phyloP scores from a whole-genome alignment of 1,284 basidiomycete genomes.

The Polyporus tsugae region DNA sequence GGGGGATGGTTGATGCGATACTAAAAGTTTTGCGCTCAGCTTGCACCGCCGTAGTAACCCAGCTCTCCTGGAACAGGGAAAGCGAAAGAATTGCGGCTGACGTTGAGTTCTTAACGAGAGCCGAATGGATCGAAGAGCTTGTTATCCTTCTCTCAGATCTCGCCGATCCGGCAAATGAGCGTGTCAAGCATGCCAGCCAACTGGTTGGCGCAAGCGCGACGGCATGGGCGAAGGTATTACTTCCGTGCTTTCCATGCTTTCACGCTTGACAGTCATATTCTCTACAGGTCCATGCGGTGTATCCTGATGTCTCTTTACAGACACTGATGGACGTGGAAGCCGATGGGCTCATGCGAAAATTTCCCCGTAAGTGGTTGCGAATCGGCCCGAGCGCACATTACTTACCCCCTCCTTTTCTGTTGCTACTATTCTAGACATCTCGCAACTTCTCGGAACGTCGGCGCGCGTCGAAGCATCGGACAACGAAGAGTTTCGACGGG shows the following conservation, averaged over 20 bases:
- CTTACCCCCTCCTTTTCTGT: not conserved
- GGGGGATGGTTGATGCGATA: not conserved
- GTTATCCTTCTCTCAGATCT: not conserved
- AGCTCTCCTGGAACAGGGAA: not conserved
- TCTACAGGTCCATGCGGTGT: not conserved
- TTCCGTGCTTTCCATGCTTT: not conserved
- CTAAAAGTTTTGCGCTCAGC: not conserved
- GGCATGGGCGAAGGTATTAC: not conserved
- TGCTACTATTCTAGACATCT: not conserved
- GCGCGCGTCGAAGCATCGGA: conserved; percentile 1
- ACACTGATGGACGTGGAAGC: not conserved
- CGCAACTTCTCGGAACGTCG: not conserved
- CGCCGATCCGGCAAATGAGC: not conserved
- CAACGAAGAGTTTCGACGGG: not conserved
- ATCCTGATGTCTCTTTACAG: not conserved
- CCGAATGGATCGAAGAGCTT: not conserved
- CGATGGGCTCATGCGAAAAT: not conserved
- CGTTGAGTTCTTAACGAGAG: not conserved
- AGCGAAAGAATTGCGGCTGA: not conserved
- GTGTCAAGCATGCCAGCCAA: not conserved
- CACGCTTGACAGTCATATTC: not conserved
- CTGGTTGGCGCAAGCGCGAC: not conserved
- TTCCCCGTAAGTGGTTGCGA: not conserved
- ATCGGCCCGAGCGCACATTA: not conserved
- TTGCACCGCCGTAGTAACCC: not conserved